These are phyloP conservation scores for Debaryomyces udenii DNA, from an alignment of 1,139 yeast species.

Conservation along the genomic window DNA sequence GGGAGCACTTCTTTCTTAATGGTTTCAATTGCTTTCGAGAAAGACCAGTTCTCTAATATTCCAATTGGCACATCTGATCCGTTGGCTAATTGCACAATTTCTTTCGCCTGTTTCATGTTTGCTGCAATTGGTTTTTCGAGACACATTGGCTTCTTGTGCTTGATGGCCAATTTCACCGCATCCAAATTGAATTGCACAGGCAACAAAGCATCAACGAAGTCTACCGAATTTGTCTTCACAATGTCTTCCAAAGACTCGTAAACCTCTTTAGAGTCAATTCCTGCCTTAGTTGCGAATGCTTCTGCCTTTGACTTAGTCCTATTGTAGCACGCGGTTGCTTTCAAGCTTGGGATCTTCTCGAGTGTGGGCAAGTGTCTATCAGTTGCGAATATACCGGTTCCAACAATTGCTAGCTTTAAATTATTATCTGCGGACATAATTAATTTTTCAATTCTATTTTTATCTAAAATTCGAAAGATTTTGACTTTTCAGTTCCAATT, in stretches of 20 bases:
- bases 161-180: slow-evolving; percentile 66
- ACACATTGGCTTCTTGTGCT: slow-evolving; percentile 72
- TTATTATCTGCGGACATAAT: slow-evolving; percentile 9
- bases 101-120: slow-evolving; percentile 72
- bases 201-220: slow-evolving; percentile 78
- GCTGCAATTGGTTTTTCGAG: slow-evolving; percentile 95
- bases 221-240: slow-evolving; percentile 63
- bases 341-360: slow-evolving; percentile 39
- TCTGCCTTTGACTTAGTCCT: slow-evolving; percentile 84
- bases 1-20: slow-evolving; percentile 58
- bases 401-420: slow-evolving; percentile 73
- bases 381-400: slow-evolving; percentile 91
- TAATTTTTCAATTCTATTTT: slow-evolving; percentile 1
- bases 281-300: slow-evolving; percentile 69
- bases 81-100: slow-evolving; percentile 68
- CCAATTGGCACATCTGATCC: slow-evolving; percentile 66
- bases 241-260: slow-evolving; percentile 67
- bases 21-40: slow-evolving; percentile 56
- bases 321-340: slow-evolving; percentile 66
- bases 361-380: slow-evolving; percentile 80
- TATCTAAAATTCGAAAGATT: too few species aligned
- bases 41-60: slow-evolving; percentile 85
- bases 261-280: slow-evolving; percentile 52
- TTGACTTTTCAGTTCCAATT: too few species aligned
- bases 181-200: slow-evolving; percentile 81